Evolutionary conservation across 495 filamentous ascomycete species (phyloP).

Genomic region (Lophiostoma macrostomum): DNA sequence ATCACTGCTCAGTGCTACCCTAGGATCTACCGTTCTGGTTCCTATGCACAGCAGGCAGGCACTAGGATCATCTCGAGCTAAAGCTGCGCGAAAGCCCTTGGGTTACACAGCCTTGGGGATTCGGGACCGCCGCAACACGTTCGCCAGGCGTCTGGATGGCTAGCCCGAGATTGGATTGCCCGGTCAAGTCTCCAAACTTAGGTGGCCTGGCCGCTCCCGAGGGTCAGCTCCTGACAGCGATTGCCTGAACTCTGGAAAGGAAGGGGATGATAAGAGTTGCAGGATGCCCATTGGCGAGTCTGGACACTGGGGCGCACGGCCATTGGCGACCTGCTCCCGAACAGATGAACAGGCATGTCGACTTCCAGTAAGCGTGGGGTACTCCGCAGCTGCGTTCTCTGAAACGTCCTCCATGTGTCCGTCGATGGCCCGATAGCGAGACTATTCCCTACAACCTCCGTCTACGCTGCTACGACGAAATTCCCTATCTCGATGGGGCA

Average conservation of each 20-base stretch:
- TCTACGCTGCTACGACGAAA: not conserved
- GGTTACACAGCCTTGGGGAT: conserved; percentile 8
- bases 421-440: not conserved
- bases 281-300: not conserved
- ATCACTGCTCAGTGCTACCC: conserved; percentile 8
- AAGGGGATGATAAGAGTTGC: conserved; percentile 16
- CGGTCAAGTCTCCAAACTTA: conserved; percentile 2
- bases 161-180: conserved; percentile 2
- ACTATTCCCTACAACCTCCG: not conserved
- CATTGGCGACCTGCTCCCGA: conserved; percentile 4
- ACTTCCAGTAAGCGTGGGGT: conserved; percentile 10
- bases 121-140: conserved; percentile 13
- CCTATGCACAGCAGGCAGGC: conserved; percentile 1
- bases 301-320: not conserved
- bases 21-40: conserved; percentile 1
- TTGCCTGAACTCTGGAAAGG: conserved; percentile 13
- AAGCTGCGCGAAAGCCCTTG: conserved; percentile 1
- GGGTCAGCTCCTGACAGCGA: not conserved
- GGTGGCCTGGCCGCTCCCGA: conserved; percentile 6
- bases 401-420: conserved; percentile 1
- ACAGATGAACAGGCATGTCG: not conserved
- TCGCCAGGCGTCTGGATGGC: conserved; percentile 3
- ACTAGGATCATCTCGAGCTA: not conserved
- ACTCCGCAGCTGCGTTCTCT: conserved; percentile 13
- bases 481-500: not conserved